Base-by-base conservation (phyloP, 129 eudicot species). In the Apium graveolens region DNA sequence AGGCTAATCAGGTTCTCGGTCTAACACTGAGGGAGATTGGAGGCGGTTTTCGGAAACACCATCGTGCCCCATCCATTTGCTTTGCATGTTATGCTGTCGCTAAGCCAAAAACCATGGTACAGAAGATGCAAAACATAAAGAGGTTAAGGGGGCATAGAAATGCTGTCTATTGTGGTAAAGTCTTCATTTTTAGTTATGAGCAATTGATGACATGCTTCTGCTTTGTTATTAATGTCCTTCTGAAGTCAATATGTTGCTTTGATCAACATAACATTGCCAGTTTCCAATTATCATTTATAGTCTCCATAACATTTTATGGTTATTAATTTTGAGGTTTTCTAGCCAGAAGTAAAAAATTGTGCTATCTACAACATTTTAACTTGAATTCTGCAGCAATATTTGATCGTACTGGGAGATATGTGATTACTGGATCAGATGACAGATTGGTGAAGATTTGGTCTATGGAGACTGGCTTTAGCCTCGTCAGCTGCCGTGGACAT, bases 381-480 rank as follows among this genome's bases (percentile, higher is more conserved):
- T 24, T 82, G 57, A 11, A 44, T 78, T 78, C 53, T 86, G 81
- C 83, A 96, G 99, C 99, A 48, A 92, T 92, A 83, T 96, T 96
- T 86, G 99, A 96, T 80, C 95, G 90, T 31, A 72, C 89, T 57
- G 99, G 99, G 78, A 88, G 97, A 81, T 96, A 90, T 79, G 97
- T 96, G 38, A 92, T 96, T 70, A 96, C 99, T 32, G 99, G 99
- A 76, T 90, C 99, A 48, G 99, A 96, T 84, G 99, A 96, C 79
- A 95, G 99, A 76, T 82, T 96, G 86, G 99, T 96, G 69, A 96
- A 96, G 82, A 87, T 96, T 66, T 96, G 99, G 99, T 96, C 99
- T 41, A 96, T 92, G 99, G 99, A 96, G 85, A 96, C 97, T 44
- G 99, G 96, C 55, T 88, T 96, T 81, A 89, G 97, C 81, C 89